Evolutionary conservation across 73 alveolate species (phyloP).

Genomic region (Urostyla sp.): DNA sequence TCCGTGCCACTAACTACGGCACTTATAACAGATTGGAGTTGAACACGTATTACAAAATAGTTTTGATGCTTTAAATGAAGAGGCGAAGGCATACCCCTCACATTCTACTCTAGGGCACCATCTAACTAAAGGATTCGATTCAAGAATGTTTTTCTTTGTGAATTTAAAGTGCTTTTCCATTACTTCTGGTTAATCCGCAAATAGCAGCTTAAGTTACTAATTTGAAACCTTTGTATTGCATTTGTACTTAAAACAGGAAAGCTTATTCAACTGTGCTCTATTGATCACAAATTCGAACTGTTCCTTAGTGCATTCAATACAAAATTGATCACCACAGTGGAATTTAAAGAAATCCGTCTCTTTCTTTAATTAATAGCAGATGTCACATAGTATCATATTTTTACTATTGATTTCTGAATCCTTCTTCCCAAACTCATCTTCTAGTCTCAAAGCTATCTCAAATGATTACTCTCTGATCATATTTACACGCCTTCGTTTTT

Average conservation of each 20-base stretch:
- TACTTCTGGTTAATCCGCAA: slow-evolving; percentile 35
- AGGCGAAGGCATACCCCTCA: slow-evolving; percentile 63
- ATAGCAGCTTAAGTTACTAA: not conserved
- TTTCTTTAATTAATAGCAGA: too few relatives aligned
- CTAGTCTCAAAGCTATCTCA: too few relatives aligned
- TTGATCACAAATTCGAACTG: slow-evolving; percentile 1
- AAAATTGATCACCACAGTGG: slow-evolving; percentile 22
- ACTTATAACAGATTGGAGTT: slow-evolving; percentile 62
- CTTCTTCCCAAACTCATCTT: too few relatives aligned
- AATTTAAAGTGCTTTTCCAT: slow-evolving; percentile 63
- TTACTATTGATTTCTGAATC: too few relatives aligned
- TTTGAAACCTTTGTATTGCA: slow-evolving; percentile 47
- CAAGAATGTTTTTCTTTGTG: slow-evolving; percentile 48
- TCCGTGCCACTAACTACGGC: slow-evolving; percentile 78
- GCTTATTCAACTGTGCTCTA: slow-evolving; percentile 32
- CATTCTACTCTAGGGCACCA: slow-evolving; percentile 80
- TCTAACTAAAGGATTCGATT: slow-evolving; percentile 67
- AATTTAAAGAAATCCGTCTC: too few relatives aligned
- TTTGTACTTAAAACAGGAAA: slow-evolving; percentile 29
- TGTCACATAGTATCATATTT: too few relatives aligned
- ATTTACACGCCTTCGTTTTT: too few relatives aligned
- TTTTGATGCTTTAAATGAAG: slow-evolving; percentile 16
- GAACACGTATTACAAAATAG: slow-evolving; percentile 60
- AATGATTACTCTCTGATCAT: too few relatives aligned
- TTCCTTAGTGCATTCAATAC: slow-evolving; percentile 3